Percentiles rank a stretch among this genome's conserved stretches.
Evolutionary conservation across 1,139 yeast species (phyloP).

Genomic region (Pichia cactophila): DNA sequence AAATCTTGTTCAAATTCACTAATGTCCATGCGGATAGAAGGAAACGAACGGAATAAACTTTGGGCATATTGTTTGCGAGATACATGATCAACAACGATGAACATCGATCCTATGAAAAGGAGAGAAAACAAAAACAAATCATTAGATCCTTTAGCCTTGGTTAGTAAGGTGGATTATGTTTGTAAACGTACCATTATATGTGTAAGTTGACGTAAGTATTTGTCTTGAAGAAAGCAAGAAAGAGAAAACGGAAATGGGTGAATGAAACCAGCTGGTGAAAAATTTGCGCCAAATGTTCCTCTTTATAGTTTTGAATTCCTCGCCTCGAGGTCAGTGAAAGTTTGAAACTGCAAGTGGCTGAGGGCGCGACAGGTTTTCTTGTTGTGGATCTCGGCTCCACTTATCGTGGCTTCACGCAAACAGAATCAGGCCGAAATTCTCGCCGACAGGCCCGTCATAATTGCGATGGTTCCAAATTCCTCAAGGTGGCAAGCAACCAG

Average conservation of each 20-base stretch:
- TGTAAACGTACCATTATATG: constrained; percentile 24
- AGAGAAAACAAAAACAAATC: constrained; percentile 18
- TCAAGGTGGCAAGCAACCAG: neutral
- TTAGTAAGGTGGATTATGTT: constrained; percentile 2
- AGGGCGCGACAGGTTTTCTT: too few species aligned
- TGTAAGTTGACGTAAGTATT: neutral
- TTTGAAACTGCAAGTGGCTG: too few species aligned
- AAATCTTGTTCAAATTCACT: neutral
- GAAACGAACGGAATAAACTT: neutral
- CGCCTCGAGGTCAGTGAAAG: too few species aligned
- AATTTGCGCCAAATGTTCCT: neutral
- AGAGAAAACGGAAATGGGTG: neutral
- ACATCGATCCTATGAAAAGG: constrained; percentile 7
- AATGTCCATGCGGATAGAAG: neutral
- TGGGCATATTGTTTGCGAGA: neutral
- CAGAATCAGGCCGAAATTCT: too few species aligned
- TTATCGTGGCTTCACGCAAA: too few species aligned
- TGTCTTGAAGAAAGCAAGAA: neutral
- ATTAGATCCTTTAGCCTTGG: constrained; percentile 27
- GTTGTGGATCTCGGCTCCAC: too few species aligned
- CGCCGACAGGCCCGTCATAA: too few species aligned
- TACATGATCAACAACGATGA: neutral
- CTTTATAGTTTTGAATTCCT: too few species aligned
- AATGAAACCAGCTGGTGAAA: neutral
- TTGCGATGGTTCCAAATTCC: too few species aligned